Conservation (phyloP, 371 early-diverging fungal genomes). For the Sporodiniella umbellata region DNA sequence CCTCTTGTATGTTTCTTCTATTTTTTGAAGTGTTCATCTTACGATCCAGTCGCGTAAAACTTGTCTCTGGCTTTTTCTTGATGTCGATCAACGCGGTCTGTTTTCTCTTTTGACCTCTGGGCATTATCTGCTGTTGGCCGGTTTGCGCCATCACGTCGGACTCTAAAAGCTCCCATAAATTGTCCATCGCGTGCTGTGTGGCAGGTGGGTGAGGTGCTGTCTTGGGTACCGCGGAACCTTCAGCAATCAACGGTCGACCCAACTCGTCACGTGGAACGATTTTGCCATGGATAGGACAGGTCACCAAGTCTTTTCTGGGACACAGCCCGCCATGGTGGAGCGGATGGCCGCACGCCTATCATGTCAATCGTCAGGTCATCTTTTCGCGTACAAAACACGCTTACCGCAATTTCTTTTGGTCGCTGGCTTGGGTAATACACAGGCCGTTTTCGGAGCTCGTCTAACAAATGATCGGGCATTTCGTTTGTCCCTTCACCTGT, state of each 20-base stretch:
- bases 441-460: conserved; percentile 49
- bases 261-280: conserved; percentile 66
- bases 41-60: conserved; percentile 36
- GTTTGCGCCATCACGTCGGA: conserved; percentile 49
- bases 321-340: conserved; percentile 66
- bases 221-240: too few relatives aligned
- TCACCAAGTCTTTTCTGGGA: conserved; percentile 62
- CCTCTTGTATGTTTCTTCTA: conserved; percentile 30
- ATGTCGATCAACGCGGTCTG: conserved; percentile 46
- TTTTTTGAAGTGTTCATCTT: conserved; percentile 26
- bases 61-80: conserved; percentile 48
- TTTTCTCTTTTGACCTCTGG: conserved; percentile 13
- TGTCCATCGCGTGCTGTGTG: conserved; percentile 16
- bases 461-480: conserved; percentile 51
- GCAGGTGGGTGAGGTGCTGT: too few relatives aligned
- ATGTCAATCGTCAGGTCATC: neutral
- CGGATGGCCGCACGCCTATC: conserved; percentile 64
- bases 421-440: conserved; percentile 41
- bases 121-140: conserved; percentile 31
- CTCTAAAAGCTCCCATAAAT: conserved; percentile 57
- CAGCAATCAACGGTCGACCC: conserved; percentile 35
- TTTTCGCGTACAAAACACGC: neutral
- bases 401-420: conserved; percentile 44
- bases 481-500: conserved; percentile 59
- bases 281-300: conserved; percentile 72